phyloP scores from a whole-genome alignment of 148 eudicot species.

The Camellia japonica region DNA sequence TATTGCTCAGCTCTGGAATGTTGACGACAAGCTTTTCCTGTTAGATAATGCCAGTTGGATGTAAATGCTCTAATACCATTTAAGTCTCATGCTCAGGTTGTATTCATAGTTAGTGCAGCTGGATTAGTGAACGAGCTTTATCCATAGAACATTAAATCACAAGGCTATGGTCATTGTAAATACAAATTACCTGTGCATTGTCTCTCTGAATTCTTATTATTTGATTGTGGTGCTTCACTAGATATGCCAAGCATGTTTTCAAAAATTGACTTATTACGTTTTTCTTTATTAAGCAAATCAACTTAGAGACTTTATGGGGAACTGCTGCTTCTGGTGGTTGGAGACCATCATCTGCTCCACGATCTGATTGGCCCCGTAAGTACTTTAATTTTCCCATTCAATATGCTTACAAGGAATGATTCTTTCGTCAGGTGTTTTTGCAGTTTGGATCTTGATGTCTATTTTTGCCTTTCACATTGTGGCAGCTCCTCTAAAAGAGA shows the following conservation, averaged over 20 bases:
- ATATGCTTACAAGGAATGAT: neutral
- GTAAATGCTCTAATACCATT: neutral
- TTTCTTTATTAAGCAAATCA: constrained; percentile 37
- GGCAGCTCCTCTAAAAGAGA: constrained; percentile 76
- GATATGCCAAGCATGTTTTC: neutral
- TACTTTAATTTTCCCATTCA: neutral
- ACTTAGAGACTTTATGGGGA: constrained; percentile 65
- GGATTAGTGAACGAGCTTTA: neutral
- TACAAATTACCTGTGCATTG: neutral
- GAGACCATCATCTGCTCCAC: constrained; percentile 89
- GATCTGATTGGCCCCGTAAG: constrained; percentile 85
- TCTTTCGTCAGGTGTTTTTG: neutral
- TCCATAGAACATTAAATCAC: no score
- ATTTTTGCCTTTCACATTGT: constrained; percentile 7
- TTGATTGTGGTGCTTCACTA: no score
- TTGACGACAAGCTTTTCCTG: neutral
- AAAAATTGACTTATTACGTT: neutral
- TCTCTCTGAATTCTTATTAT: no score
- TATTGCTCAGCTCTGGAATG: neutral
- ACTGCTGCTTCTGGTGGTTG: constrained; percentile 77
- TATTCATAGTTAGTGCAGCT: neutral
- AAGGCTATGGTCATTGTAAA: neutral
- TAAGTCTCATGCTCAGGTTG: neutral
- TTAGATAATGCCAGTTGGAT: neutral
- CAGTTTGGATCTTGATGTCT: neutral